These are phyloP conservation scores for Aureobasidium sp. DNA, from an alignment of 2,329 filamentous ascomycete genomes.

Conservation along the genomic window DNA sequence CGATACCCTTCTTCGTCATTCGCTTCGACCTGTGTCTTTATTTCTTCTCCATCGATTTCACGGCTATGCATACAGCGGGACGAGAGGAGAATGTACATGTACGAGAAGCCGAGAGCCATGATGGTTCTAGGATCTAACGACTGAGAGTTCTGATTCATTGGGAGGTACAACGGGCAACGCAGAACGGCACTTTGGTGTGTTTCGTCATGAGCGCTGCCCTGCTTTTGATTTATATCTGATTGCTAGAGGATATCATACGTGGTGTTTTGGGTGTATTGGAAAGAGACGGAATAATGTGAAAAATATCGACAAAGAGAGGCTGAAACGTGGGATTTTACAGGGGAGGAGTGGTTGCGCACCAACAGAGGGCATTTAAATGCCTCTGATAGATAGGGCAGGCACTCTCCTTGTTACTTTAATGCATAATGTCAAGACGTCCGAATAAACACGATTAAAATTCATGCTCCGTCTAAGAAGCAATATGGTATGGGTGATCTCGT, in stretches of 20 bases:
- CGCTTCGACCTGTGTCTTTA: slow-evolving; percentile 13
- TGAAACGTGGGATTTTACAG: background rate
- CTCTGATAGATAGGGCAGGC: background rate
- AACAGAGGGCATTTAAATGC: background rate
- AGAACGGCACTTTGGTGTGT: background rate
- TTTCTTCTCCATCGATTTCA: slow-evolving; percentile 1
- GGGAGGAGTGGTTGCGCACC: background rate
- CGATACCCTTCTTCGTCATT: slow-evolving; percentile 16
- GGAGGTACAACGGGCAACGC: background rate
- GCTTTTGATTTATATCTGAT: slow-evolving; percentile 1
- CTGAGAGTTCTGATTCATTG: background rate
- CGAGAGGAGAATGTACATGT: background rate
- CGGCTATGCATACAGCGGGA: slow-evolving; percentile 2
- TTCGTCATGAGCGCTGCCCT: too few species aligned
- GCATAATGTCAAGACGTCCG: slow-evolving; percentile 9
- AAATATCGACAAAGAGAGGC: background rate
- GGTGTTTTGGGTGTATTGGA: background rate
- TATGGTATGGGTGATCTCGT: background rate
- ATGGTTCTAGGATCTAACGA: background rate
- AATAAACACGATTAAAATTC: background rate
- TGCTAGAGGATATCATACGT: slow-evolving; percentile 2
- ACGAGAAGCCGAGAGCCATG: background rate
- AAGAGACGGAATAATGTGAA: slow-evolving; percentile 1
- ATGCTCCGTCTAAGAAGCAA: background rate
- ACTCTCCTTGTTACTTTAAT: background rate